Conservation (phyloP, 2,329 filamentous ascomycete genomes). For the Botryotinia convoluta region DNA sequence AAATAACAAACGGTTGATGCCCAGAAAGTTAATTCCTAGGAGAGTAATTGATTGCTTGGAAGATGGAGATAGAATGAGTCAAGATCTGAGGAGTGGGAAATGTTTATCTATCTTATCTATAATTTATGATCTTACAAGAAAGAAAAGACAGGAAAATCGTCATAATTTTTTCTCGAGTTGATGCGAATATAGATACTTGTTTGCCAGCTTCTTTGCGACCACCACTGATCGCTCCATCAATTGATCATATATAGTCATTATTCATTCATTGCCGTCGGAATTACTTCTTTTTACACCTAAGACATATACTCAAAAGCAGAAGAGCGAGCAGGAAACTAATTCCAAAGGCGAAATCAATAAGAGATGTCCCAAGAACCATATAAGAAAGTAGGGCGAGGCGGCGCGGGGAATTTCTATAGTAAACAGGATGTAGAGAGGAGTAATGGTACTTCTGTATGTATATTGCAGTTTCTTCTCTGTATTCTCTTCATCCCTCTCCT, state of each 20-base stretch:
- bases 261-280: neutral
- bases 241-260: neutral
- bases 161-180: neutral
- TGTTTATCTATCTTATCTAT: neutral
- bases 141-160: neutral
- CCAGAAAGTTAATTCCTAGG: neutral
- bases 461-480: neutral
- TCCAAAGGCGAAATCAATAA: neutral
- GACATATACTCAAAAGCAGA: neutral
- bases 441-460: conserved; percentile 19
- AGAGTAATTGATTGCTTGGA: conserved; percentile 8
- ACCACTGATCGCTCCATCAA: no score
- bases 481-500: neutral
- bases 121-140: neutral
- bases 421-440: conserved; percentile 48
- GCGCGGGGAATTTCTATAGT: conserved; percentile 61
- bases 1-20: neutral
- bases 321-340: neutral
- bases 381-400: conserved; percentile 56
- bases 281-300: neutral
- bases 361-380: conserved; percentile 32
- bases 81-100: neutral
- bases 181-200: neutral
- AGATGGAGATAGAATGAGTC: neutral
- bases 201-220: neutral